Base-by-base conservation (phyloP, 805 yeast species). In the Wickerhamiella siamensis region DNA sequence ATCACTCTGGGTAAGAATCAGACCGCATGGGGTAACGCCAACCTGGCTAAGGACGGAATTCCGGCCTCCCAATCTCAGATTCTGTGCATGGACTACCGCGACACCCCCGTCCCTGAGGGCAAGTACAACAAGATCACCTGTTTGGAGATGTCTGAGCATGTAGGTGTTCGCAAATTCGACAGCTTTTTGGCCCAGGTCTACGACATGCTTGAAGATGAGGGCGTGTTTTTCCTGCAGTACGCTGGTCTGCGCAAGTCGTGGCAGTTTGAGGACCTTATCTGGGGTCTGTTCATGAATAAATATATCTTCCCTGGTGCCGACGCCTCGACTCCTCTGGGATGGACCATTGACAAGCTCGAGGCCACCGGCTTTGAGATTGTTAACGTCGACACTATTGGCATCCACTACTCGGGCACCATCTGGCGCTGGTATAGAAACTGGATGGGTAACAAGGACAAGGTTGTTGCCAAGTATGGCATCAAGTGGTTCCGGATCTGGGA, bases 251-350 rank as follows among this genome's bases (percentile, higher is more conserved):
- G 95, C 68, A 86, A 84, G 67, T 69, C 72, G 45, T 84, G 95
- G 95, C 95, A 84, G 67, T 84, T 83, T 64, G 95, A 84, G 67
- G 95, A 84, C 62, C 71, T 84, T 56, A 70, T 76, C 63, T 84
- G 95, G 95, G 95, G 95, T 54, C 69, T 86, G 60, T 84, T 84
- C 65, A 86, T 84, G 95, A 84, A 86, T 75, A 84, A 83, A 70
- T 84, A 83, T 65, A 79, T 84, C 59, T 84, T 84, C 83, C 95
- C 95, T 35, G 95, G 95, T 64, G 95, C 95, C 40, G 95, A 84
- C 66, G 95, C 95, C 38, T 83, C 94, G 5, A 86, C 95, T 43
- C 95, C 95, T 31, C 72, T 86, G 53, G 83, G 83, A 46, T 86
- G 82, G 57, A 88, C 83, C 49, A 69, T 77, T 46, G 72, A 79